Conservation (phyloP, 2,329 filamentous ascomycete species). For the Malbranchea cinnamomea region DNA sequence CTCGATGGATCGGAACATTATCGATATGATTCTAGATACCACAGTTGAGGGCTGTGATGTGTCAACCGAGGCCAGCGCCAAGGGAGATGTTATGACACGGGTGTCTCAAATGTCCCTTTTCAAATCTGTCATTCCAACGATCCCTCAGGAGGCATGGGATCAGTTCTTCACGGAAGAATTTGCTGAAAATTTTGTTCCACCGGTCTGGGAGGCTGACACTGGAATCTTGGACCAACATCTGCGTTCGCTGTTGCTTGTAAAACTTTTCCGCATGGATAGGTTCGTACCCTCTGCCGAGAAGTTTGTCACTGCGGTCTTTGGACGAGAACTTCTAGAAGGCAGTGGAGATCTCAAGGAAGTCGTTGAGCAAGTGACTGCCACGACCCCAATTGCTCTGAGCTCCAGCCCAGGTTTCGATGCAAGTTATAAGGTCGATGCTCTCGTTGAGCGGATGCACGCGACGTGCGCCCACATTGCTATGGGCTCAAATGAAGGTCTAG, state of each 20-base stretch:
- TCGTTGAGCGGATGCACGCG: constrained; percentile 70
- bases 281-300: constrained; percentile 85
- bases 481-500: constrained; percentile 89
- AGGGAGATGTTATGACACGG: constrained; percentile 52
- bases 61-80: constrained; percentile 50
- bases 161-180: constrained; percentile 72
- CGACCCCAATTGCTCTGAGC: constrained; percentile 75
- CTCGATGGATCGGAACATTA: constrained; percentile 78
- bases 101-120: constrained; percentile 57
- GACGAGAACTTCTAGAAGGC: constrained; percentile 64
- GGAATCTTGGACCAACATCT: constrained; percentile 61
- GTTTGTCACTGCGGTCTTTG: constrained; percentile 81
- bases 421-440: constrained; percentile 93
- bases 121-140: constrained; percentile 52
- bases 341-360: constrained; percentile 76
- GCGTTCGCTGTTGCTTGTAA: constrained; percentile 74
- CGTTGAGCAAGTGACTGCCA: constrained; percentile 68
- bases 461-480: constrained; percentile 95
- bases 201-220: constrained; percentile 52
- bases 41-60: constrained; percentile 62
- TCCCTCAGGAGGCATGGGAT: constrained; percentile 55
- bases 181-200: constrained; percentile 70
- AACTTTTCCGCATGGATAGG: constrained; percentile 86
- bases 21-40: constrained; percentile 74
- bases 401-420: constrained; percentile 96